Conservation (phyloP, 2,329 filamentous ascomycete genomes). For the Teratosphaeria destructans region DNA sequence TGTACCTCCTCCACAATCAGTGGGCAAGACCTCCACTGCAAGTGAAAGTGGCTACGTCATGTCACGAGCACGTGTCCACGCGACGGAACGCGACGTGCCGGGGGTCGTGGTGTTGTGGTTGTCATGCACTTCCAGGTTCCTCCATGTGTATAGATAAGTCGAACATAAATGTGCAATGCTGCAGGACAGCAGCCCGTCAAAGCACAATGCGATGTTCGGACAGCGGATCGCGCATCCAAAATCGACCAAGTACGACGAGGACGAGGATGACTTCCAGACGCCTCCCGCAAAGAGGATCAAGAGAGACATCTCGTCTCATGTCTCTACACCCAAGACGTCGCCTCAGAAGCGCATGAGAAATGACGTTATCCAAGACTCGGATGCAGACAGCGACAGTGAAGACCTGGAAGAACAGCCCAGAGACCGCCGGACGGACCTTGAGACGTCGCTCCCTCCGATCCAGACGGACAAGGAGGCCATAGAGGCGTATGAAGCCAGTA, state of each 20-base stretch:
- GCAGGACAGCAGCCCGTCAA: constrained; percentile 31
- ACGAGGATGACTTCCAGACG: constrained; percentile 20
- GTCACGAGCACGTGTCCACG: constrained; percentile 5
- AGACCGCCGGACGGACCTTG: constrained; percentile 52
- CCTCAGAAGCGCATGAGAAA: constrained; percentile 34
- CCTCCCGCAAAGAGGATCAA: constrained; percentile 32
- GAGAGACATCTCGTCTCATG: constrained; percentile 10
- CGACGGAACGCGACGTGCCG: constrained; percentile 3
- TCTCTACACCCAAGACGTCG: background rate
- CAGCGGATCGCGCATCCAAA: constrained; percentile 31
- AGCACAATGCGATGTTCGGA: constrained; percentile 40
- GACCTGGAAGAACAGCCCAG: constrained; percentile 14
- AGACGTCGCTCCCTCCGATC: constrained; percentile 59
- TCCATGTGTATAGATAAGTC: background rate
- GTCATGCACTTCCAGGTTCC: background rate
- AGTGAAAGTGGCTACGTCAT: constrained; percentile 10
- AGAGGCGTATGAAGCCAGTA: constrained; percentile 64
- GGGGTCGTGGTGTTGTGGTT: background rate
- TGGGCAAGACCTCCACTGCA: background rate
- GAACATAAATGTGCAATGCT: constrained; percentile 16
- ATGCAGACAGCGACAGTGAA: constrained; percentile 23
- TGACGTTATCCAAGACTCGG: constrained; percentile 18
- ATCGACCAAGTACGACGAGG: constrained; percentile 34
- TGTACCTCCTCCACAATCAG: background rate
- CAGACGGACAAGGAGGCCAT: constrained; percentile 61